Evolutionary conservation across 1,284 basidiomycete genomes (phyloP).

Genomic region (Cutaneotrichosporon dermatis): DNA sequence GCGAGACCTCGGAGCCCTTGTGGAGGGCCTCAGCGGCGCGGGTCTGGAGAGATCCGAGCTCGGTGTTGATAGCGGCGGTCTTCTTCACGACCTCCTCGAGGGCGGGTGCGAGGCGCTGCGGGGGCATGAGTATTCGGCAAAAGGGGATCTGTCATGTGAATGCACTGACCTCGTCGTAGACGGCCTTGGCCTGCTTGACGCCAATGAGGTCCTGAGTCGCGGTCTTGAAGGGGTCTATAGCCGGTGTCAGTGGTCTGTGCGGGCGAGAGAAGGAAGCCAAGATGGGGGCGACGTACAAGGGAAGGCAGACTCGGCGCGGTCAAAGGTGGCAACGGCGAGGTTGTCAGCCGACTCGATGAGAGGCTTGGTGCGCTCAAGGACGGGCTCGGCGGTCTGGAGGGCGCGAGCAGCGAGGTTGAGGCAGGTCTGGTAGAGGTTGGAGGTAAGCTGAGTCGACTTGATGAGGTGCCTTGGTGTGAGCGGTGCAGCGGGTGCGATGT

Average conservation of each 20-base stretch:
- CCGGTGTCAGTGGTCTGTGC: slow-evolving; percentile 1
- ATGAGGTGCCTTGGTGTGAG: slow-evolving; percentile 29
- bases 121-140: background rate
- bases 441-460: slow-evolving; percentile 41
- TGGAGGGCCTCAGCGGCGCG: slow-evolving; percentile 40
- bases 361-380: slow-evolving; percentile 42
- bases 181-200: slow-evolving; percentile 47
- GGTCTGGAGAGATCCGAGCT: slow-evolving; percentile 29
- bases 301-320: slow-evolving; percentile 46
- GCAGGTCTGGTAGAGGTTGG: slow-evolving; percentile 42
- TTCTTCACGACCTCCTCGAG: slow-evolving; percentile 40
- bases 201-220: slow-evolving; percentile 45
- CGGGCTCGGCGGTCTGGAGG: slow-evolving; percentile 43
- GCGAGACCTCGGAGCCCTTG: slow-evolving; percentile 36
- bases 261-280: background rate
- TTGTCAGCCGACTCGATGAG: slow-evolving; percentile 45
- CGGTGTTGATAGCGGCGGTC: slow-evolving; percentile 41
- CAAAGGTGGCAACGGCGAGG: slow-evolving; percentile 46
- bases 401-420: slow-evolving; percentile 42
- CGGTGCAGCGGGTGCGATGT: background rate
- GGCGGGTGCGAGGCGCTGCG: slow-evolving; percentile 40
- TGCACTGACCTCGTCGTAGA: slow-evolving; percentile 42
- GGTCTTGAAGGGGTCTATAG: slow-evolving; percentile 47
- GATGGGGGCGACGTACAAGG: slow-evolving; percentile 35
- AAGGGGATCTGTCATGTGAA: background rate